Base-by-base conservation (phyloP, 2,329 filamentous ascomycete species). In the Huntiella omanensis region DNA sequence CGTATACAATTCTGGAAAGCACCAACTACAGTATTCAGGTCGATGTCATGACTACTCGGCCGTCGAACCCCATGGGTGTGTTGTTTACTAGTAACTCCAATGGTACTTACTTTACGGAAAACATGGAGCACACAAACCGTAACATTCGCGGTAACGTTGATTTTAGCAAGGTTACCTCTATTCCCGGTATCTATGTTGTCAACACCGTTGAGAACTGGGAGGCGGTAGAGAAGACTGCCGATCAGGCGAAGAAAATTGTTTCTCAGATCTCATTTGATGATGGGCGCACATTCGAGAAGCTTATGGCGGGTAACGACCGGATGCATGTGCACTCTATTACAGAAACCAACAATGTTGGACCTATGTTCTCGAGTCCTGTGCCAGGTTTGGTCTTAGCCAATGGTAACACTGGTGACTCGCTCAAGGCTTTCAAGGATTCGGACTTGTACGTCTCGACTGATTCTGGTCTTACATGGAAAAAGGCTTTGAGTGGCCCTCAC, bases 1-100 rank as follows among this genome's bases (percentile, higher is more conserved):
- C 83, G 2, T 98, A 95, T 61, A 98, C 91, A 0, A 73, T 98
- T 41, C 70, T 98, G 36, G 88, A 96, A 63, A 91, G 87, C 56
- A 96, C 91, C 37, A 88, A 94, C 58, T 95, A 98, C 66, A 95
- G 88, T 65, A 86, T 98, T 54, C 88, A 96, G 62, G 77, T 98
- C 47, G 87, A 96, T 60, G 87, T 96, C 52, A 79, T 88, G 71
- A 84, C 80, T 1, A 68, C 68, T 35, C 67, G 65, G 39, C 71
- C 71, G 10, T 71, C 70, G 1, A 74, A 72, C 34, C 74, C 80
- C 0, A 88, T 94, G 74, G 92, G 91, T 33, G 77, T 82, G 8
- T 69, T 98, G 48, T 88, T 95, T 57, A 93, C 86, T 4, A 96
- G 88, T 58, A 98, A 98, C 59, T 96, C 87, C 32, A 92, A 96